phyloP scores from a whole-genome alignment of 108 stramenopile species.

The Skeletonema menzelii region DNA sequence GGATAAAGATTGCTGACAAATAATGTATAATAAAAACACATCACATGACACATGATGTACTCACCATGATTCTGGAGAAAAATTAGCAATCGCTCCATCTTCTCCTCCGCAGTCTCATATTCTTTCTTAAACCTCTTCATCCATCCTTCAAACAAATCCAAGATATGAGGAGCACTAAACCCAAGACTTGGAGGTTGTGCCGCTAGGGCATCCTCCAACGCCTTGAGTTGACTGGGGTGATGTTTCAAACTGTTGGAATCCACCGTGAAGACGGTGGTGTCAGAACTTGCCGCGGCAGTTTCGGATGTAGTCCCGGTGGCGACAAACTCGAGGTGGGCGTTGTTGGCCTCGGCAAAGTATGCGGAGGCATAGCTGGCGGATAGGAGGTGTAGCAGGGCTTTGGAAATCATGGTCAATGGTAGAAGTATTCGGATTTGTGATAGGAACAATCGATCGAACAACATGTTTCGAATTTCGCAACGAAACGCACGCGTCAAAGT shows the following conservation, averaged over 20 bases:
- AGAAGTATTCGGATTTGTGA: not conserved
- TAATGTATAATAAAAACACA: not conserved
- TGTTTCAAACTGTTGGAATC: not conserved
- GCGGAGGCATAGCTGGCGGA: not conserved
- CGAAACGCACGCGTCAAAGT: not conserved
- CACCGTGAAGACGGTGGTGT: not conserved
- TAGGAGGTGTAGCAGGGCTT: not conserved
- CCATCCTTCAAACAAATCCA: slow-evolving; percentile 58
- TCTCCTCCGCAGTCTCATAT: slow-evolving; percentile 54
- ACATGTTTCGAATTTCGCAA: too few species aligned
- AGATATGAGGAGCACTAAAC: slow-evolving; percentile 5
- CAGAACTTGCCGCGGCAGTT: not conserved
- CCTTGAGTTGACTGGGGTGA: not conserved
- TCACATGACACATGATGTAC: slow-evolving; percentile 36
- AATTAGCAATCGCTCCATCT: slow-evolving; percentile 47
- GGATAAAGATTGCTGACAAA: not conserved
- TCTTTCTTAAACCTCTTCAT: slow-evolving; percentile 48
- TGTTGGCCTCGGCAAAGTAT: slow-evolving; percentile 22
- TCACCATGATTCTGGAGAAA: slow-evolving; percentile 85
- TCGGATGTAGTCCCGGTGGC: not conserved
- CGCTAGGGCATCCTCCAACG: slow-evolving; percentile 5
- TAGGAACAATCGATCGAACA: not conserved
- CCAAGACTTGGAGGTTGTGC: not conserved
- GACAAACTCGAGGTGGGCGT: slow-evolving; percentile 26
- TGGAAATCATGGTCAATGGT: not conserved